Evolutionary conservation across 768 basidiomycete species (phyloP).

Genomic region (Boletus rufocinnamomeus): DNA sequence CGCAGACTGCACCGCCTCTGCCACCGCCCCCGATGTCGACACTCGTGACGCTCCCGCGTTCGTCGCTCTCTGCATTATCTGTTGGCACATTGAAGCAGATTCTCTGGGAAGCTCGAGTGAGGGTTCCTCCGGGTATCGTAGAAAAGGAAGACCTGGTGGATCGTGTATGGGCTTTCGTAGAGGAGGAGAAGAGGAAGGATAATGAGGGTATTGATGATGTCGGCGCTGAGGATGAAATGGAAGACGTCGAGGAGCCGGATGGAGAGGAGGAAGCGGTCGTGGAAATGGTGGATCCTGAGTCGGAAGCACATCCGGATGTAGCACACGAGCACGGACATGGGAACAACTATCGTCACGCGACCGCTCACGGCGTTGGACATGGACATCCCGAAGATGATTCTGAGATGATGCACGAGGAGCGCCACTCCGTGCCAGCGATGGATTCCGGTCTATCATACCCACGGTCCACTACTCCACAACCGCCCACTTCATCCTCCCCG

Average conservation of each 20-base stretch:
- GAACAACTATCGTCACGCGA: neutral
- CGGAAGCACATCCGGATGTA: slow-evolving; percentile 8
- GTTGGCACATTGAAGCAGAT: slow-evolving; percentile 77
- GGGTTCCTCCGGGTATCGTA: slow-evolving; percentile 52
- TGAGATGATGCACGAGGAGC: slow-evolving; percentile 8
- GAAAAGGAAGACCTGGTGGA: slow-evolving; percentile 86
- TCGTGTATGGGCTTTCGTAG: slow-evolving; percentile 62
- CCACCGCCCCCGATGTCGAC: slow-evolving; percentile 59
- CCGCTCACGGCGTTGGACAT: neutral
- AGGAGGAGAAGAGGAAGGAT: slow-evolving; percentile 60
- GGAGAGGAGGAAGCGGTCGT: slow-evolving; percentile 17
- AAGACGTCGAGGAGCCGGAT: slow-evolving; percentile 23
- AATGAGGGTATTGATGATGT: slow-evolving; percentile 40
- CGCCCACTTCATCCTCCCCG: slow-evolving; percentile 28
- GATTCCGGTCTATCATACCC: neutral
- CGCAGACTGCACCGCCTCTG: slow-evolving; percentile 39
- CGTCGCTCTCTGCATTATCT: slow-evolving; percentile 59
- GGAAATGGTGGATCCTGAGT: slow-evolving; percentile 21
- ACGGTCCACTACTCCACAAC: slow-evolving; percentile 12
- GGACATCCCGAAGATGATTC: slow-evolving; percentile 1
- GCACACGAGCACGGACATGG: slow-evolving; percentile 4
- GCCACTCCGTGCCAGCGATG: neutral
- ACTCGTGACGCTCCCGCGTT: slow-evolving; percentile 61
- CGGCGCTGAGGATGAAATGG: slow-evolving; percentile 31
- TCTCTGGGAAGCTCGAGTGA: slow-evolving; percentile 78